These are phyloP conservation scores for Beauveria australis DNA, from an alignment of 2,329 filamentous ascomycete species.

Conservation along the genomic window DNA sequence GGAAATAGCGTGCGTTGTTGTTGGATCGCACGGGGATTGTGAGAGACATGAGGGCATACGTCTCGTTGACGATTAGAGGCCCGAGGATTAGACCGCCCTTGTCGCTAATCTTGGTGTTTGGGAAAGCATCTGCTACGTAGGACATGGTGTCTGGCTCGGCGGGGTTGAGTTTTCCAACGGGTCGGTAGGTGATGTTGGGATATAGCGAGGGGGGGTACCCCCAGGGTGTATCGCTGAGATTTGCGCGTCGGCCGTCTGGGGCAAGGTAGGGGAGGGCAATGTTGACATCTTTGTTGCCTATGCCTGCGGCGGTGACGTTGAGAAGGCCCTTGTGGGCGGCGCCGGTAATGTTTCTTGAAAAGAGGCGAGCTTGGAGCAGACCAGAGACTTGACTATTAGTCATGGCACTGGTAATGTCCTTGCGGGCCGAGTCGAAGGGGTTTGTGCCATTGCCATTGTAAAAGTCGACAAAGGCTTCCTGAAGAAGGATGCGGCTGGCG, in stretches of 20 bases:
- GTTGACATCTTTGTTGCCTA: slow-evolving; percentile 23
- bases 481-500: slow-evolving; percentile 56
- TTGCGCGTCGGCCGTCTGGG: slow-evolving; percentile 48
- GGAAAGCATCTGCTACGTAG: slow-evolving; percentile 41
- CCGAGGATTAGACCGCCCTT: slow-evolving; percentile 63
- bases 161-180: slow-evolving; percentile 33
- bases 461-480: slow-evolving; percentile 42
- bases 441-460: slow-evolving; percentile 46
- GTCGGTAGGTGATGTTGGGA: slow-evolving; percentile 65
- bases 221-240: slow-evolving; percentile 50
- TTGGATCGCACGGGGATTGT: slow-evolving; percentile 73
- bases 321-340: slow-evolving; percentile 45
- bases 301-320: slow-evolving; percentile 49
- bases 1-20: slow-evolving; percentile 49
- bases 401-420: slow-evolving; percentile 65
- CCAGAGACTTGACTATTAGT: slow-evolving; percentile 46
- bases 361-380: slow-evolving; percentile 64
- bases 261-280: slow-evolving; percentile 55
- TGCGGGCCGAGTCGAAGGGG: slow-evolving; percentile 52
- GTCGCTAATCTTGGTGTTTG: slow-evolving; percentile 39
- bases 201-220: slow-evolving; percentile 69
- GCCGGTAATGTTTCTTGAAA: slow-evolving; percentile 58
- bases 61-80: slow-evolving; percentile 63
- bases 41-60: slow-evolving; percentile 70
- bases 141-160: slow-evolving; percentile 32